Evolutionary conservation across 805 yeast genomes (phyloP), one percentile per base, ranked within the genome.

Genomic region (Ogataea pini): DNA sequence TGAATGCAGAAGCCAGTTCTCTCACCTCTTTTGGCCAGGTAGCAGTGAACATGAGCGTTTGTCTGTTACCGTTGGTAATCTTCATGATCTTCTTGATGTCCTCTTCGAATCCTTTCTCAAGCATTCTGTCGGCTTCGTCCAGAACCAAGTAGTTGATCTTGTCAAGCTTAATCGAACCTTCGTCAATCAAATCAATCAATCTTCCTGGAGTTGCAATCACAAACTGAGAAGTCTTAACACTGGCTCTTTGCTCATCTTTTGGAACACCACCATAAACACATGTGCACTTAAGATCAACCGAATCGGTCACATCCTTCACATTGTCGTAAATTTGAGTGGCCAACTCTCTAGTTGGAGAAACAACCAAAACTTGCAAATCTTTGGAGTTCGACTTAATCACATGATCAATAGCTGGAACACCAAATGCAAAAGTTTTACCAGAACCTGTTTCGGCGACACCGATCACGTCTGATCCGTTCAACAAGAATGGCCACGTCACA

Each of bases 21-120:
- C 98, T 84, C 29, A 94, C 98, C 71, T 92, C 96, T 60, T 87
- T 88, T n/a, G 99, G 99, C 99, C 99, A 94, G 1, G 99, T 94
- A n/a, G 99, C 99, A 8, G 99, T 92, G 71, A 94, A 94, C 98
- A 94, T 94, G 55, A 94, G 76, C 0, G 99, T 94, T 70, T 92
- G 98, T 72, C 98, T 77, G 24, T 76, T 60, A 20, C 68, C 27
- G 70, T 62, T 52, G 27, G 89, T 77, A 48, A 75, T 72, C 39
- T 85, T 79, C 64, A 94, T 82, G 56, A 94, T 89, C 54, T 78
- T 75, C 66, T 87, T 89, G 64, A 94, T 92, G 69, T 92, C 99
- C 66, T 92, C 95, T 71, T 95, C 98, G 62, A 94, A 94, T 31
- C 99, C 99, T 70, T 88, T 94, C 68, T 94, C 99, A 51, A 94